phyloP scores from a whole-genome alignment of 2,329 filamentous ascomycete species.

The Colletotrichum magnum region DNA sequence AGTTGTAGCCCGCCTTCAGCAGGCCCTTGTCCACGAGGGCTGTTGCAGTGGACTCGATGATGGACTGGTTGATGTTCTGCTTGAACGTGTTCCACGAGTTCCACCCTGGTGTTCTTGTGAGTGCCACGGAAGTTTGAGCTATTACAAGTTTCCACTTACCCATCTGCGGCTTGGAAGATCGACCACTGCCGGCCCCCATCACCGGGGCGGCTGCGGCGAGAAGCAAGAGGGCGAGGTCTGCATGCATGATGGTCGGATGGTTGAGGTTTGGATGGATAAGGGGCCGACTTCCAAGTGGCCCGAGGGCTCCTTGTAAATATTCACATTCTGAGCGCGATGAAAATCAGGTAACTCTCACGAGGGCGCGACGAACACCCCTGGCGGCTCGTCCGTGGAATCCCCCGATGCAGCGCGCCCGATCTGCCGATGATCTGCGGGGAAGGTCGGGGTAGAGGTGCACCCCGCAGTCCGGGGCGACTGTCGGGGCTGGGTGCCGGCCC shows the following conservation, averaged over 20 bases:
- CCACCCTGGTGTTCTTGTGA: slow-evolving; percentile 20
- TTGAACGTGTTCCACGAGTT: slow-evolving; percentile 41
- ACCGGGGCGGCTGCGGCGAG: neutral
- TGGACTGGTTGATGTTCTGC: slow-evolving; percentile 41
- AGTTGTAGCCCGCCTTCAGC: slow-evolving; percentile 24
- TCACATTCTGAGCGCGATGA: neutral
- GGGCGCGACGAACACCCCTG: neutral
- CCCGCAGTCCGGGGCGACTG: slow-evolving; percentile 20
- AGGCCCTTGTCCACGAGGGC: slow-evolving; percentile 26
- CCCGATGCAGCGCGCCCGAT: slow-evolving; percentile 2
- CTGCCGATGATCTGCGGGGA: slow-evolving; percentile 17
- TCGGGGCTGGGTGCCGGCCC: slow-evolving; percentile 9
- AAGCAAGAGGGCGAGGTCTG: neutral
- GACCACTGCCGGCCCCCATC: neutral
- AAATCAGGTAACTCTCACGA: neutral
- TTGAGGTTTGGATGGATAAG: neutral
- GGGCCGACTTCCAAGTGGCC: neutral
- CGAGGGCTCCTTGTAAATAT: neutral
- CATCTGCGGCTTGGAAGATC: slow-evolving; percentile 12
- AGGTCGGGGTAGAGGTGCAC: neutral
- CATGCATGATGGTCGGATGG: neutral
- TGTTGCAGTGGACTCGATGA: slow-evolving; percentile 38
- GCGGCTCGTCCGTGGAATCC: neutral
- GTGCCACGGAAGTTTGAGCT: neutral
- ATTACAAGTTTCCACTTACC: neutral